A percentile compares a stretch with the other conserved stretches of the same genome.
Conservation (phyloP, 331 rosid species). For the Quercus phellos region DNA sequence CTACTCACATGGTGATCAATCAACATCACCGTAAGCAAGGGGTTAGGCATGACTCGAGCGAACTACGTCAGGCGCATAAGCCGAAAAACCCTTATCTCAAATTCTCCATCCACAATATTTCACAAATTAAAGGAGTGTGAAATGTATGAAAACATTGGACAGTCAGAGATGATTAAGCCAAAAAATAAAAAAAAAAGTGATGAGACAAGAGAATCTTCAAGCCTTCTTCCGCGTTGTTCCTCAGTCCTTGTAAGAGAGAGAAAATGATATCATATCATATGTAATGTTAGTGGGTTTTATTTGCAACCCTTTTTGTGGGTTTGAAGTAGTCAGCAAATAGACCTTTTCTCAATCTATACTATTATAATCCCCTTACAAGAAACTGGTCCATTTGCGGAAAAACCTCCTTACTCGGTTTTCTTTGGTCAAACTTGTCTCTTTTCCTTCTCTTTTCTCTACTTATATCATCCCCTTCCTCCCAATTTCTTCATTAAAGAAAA, state of each 20-base stretch:
- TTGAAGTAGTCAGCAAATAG: conserved; percentile 47
- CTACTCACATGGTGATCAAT: not conserved
- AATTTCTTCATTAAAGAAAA: conserved; percentile 31
- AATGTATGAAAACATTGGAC: not conserved
- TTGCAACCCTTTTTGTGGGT: not conserved
- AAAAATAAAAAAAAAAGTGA: not conserved
- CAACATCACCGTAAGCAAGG: conserved; percentile 31
- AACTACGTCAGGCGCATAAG: not conserved
- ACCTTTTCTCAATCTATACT: not conserved
- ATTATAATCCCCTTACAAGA: not conserved
- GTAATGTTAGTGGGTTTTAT: too few relatives aligned
- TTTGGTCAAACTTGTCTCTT: conserved; percentile 36
- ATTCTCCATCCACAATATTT: not conserved
- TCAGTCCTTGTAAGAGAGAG: not conserved
- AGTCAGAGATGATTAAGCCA: not conserved
- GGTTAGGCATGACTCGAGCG: not conserved
- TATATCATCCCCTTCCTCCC: conserved; percentile 36
- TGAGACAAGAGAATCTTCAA: conserved; percentile 44
- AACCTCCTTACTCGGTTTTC: conserved; percentile 3
- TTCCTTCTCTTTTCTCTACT: conserved; percentile 33
- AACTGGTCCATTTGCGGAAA: conserved; percentile 16
- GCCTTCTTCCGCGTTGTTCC: conserved; percentile 52
- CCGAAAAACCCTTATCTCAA: not conserved
- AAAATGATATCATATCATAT: not conserved
- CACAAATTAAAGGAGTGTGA: not conserved